Conservation (phyloP, 768 basidiomycete species). For the Boletus pseudo-olivaceus region DNA sequence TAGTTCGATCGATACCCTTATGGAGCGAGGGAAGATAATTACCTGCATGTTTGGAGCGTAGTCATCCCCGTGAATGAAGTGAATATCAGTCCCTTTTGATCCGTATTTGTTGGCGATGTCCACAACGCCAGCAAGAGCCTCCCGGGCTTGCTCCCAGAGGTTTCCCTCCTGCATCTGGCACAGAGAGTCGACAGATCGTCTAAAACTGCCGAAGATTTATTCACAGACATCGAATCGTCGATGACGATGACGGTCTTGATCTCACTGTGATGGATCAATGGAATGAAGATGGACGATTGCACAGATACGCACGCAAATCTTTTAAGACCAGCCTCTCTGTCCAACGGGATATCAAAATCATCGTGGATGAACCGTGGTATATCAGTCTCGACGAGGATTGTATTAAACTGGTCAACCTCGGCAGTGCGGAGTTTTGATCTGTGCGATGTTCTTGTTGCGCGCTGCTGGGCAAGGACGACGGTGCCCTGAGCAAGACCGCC, state of each 20-base stretch:
- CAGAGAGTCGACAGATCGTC: background rate
- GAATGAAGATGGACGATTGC: background rate
- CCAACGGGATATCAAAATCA: background rate
- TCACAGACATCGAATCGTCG: constrained; percentile 39
- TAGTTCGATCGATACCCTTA: background rate
- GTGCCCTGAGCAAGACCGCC: too few species aligned
- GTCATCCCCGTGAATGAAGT: constrained; percentile 38
- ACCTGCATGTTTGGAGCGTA: constrained; percentile 30
- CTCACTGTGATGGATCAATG: constrained; percentile 23
- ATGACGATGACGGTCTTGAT: constrained; percentile 42
- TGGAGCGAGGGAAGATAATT: background rate
- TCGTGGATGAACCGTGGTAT: too few species aligned
- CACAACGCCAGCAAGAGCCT: constrained; percentile 40
- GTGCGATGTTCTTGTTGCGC: too few species aligned
- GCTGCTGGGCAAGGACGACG: too few species aligned
- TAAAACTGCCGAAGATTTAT: background rate
- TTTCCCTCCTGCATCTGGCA: constrained; percentile 37
- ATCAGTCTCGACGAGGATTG: too few species aligned
- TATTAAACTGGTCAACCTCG: too few species aligned
- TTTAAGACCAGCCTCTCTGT: constrained; percentile 20
- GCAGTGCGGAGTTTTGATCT: too few species aligned
- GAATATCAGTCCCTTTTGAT: constrained; percentile 38
- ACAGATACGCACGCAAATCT: constrained; percentile 26
- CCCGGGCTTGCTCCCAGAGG: constrained; percentile 38
- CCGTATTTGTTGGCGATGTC: constrained; percentile 36